phyloP scores from a whole-genome alignment of 495 filamentous ascomycete species.

The Podospora fimiseda region DNA sequence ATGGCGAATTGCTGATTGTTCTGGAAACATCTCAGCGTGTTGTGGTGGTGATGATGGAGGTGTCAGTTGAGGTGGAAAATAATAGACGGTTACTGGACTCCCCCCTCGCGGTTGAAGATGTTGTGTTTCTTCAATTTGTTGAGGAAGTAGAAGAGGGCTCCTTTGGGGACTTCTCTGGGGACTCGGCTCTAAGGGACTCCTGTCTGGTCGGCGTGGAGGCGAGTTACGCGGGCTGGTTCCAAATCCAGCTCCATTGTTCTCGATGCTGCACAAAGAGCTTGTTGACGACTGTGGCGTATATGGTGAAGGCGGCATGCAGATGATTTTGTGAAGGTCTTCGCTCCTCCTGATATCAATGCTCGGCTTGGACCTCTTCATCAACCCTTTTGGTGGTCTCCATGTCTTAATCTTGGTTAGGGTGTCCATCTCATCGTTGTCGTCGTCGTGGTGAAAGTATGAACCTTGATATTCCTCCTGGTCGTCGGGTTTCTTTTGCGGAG shows the following conservation, averaged over 20 bases:
- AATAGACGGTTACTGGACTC: constrained; percentile 7
- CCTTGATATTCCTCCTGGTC: constrained; percentile 28
- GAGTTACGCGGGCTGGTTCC: constrained; percentile 18
- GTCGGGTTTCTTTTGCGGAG: constrained; percentile 30
- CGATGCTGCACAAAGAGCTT: constrained; percentile 43
- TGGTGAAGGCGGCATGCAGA: constrained; percentile 36
- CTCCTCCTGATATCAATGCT: constrained; percentile 34
- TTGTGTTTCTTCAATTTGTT: constrained; percentile 16
- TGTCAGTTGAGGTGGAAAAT: constrained; percentile 8
- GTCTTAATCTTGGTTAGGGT: constrained; percentile 24
- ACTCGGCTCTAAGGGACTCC: constrained; percentile 13
- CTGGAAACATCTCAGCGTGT: constrained; percentile 7
- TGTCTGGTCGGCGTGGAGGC: constrained; percentile 16
- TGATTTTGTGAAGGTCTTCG: constrained; percentile 36
- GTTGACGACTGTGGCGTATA: constrained; percentile 42
- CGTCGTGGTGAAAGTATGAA: constrained; percentile 26
- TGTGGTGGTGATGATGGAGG: constrained; percentile 15
- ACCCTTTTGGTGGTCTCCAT: constrained; percentile 22
- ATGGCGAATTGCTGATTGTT: neutral
- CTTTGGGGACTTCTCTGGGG: constrained; percentile 21
- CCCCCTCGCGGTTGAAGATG: constrained; percentile 5
- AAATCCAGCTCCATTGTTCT: constrained; percentile 20
- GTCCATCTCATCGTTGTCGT: constrained; percentile 12
- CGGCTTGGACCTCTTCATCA: constrained; percentile 28
- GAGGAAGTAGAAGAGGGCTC: constrained; percentile 23